Conservation (phyloP, 345 rosid species). For the Gynandropsis gynandra region DNA sequence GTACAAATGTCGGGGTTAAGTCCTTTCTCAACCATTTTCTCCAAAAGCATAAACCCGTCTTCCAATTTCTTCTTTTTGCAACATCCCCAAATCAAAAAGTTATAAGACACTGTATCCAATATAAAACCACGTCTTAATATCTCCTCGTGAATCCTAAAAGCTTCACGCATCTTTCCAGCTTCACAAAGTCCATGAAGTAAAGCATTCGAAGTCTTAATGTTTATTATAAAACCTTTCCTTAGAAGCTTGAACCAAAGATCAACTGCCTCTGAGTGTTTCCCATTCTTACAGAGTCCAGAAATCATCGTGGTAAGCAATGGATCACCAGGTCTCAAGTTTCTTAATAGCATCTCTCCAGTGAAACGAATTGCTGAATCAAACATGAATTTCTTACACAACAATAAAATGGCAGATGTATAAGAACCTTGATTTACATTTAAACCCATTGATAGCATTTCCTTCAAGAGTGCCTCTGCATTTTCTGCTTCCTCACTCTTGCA, state of each 20-base stretch:
- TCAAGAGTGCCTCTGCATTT: conserved; percentile 44
- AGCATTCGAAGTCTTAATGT: conserved; percentile 58
- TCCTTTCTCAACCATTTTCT: conserved; percentile 56
- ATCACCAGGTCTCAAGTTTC: conserved; percentile 64
- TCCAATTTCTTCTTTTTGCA: conserved; percentile 46
- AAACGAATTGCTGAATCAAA: conserved; percentile 48
- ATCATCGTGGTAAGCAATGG: conserved; percentile 52
- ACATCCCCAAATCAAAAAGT: conserved; percentile 48
- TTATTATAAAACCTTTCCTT: conserved; percentile 43
- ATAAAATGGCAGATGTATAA: conserved; percentile 46
- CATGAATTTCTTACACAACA: conserved; percentile 40
- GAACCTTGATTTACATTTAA: conserved; percentile 44
- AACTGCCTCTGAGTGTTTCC: conserved; percentile 47
- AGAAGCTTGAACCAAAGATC: conserved; percentile 48
- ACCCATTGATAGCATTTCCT: conserved; percentile 56
- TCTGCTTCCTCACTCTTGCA: conserved; percentile 43
- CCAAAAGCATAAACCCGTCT: conserved; percentile 51
- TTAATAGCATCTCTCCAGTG: conserved; percentile 46
- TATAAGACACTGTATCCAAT: conserved; percentile 52
- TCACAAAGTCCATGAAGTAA: conserved; percentile 65
- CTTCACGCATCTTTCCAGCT: conserved; percentile 51
- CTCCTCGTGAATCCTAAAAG: conserved; percentile 43
- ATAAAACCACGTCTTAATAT: conserved; percentile 42
- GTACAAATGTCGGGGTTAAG: conserved; percentile 58
- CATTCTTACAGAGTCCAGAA: conserved; percentile 49